Evolutionary conservation across 805 yeast genomes (phyloP).

Genomic region (Candida sonorensis): DNA sequence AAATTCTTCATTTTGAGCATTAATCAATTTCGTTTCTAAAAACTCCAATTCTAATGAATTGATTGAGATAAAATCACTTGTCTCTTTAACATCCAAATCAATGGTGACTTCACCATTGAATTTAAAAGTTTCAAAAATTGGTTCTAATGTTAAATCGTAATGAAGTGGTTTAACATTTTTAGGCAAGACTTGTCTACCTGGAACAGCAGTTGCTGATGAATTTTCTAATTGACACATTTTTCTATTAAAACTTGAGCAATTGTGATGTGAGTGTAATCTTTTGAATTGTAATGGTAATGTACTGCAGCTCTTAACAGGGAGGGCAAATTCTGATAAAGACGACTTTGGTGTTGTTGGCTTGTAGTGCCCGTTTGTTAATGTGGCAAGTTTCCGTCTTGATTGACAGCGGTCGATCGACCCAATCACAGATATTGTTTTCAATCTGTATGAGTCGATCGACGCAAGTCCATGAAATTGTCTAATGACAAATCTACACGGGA

Average conservation of each 20-base stretch:
- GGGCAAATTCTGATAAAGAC: not conserved
- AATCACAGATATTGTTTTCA: no score
- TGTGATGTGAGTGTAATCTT: conserved; percentile 7
- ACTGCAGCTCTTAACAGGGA: not conserved
- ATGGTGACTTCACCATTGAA: conserved; percentile 50
- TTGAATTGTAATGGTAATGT: not conserved
- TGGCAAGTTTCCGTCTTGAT: no score
- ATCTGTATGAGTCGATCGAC: no score
- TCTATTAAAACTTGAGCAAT: conserved; percentile 9
- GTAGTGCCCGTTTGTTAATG: no score
- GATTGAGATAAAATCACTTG: conserved; percentile 42
- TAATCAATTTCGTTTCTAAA: conserved; percentile 12
- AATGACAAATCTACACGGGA: no score
- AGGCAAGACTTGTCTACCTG: conserved; percentile 28
- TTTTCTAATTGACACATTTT: conserved; percentile 7
- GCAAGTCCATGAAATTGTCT: no score
- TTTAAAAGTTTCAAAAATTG: conserved; percentile 31
- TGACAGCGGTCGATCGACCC: no score
- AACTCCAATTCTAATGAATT: conserved; percentile 30
- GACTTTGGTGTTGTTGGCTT: no score
- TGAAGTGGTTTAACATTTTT: conserved; percentile 65
- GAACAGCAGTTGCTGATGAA: conserved; percentile 9
- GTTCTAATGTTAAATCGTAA: conserved; percentile 53
- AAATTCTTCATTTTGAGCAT: conserved; percentile 11
- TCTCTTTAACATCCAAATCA: conserved; percentile 37